These are phyloP conservation scores for Trichoderma afroharzianum DNA, from an alignment of 2,329 filamentous ascomycete genomes.

Conservation along the genomic window DNA sequence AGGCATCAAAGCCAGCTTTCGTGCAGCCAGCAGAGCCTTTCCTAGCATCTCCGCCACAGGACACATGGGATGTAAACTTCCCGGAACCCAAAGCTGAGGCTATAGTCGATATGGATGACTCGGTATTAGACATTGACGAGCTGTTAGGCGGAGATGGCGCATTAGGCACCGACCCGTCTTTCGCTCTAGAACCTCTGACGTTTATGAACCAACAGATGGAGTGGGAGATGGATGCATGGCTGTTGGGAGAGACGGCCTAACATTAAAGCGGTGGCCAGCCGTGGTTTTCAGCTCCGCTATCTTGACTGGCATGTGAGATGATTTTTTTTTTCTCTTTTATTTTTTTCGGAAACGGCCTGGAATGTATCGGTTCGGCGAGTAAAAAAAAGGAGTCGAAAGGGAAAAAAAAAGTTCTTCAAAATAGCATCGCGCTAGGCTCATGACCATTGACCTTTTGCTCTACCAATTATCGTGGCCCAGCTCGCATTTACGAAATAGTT, in stretches of 20 bases:
- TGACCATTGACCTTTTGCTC: not conserved
- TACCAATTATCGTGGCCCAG: not conserved
- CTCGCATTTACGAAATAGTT: not conserved
- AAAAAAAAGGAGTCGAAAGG: not conserved
- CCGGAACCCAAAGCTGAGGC: not conserved
- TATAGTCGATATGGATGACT: not conserved
- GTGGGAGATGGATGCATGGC: constrained; percentile 12
- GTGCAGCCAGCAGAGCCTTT: not conserved
- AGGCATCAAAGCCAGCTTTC: not conserved
- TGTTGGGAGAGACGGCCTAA: not conserved
- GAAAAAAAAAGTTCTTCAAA: not conserved
- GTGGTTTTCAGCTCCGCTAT: not conserved
- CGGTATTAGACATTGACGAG: not conserved
- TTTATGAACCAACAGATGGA: constrained; percentile 9
- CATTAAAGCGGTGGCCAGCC: not conserved
- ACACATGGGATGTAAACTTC: not conserved
- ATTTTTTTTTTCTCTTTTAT: not conserved
- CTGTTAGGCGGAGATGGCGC: not conserved
- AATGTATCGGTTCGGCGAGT: not conserved
- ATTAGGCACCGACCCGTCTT: not conserved
- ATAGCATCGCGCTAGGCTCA: not conserved
- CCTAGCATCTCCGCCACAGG: not conserved
- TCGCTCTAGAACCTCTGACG: not conserved
- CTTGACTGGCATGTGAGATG: not conserved
- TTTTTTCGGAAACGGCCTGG: not conserved